A percentile compares a stretch with the other conserved stretches of the same genome.
Conservation (phyloP, 306 rosid genomes). For the Spatholobus suberectus region DNA sequence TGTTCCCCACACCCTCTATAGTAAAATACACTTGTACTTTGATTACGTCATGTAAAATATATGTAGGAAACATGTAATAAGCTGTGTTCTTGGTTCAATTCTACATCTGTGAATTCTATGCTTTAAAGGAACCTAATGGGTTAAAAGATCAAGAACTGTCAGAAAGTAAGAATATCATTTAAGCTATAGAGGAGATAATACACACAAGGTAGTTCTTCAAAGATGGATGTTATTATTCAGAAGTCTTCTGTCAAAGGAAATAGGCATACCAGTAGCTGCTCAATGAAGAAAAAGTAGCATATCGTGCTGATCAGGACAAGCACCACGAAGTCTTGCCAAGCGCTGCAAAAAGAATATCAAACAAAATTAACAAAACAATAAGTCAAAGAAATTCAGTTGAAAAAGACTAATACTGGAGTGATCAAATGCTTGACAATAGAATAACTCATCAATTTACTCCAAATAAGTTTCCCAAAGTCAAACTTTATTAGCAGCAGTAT, state of each 20-base stretch:
- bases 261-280: slow-evolving; percentile 93
- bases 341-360: slow-evolving; percentile 59
- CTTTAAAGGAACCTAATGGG: background rate
- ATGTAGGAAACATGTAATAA: background rate
- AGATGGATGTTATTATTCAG: slow-evolving; percentile 25
- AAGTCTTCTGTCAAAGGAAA: slow-evolving; percentile 37
- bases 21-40: background rate
- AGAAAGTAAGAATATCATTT: background rate
- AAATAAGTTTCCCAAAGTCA: slow-evolving; percentile 13
- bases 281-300: slow-evolving; percentile 97
- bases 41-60: background rate
- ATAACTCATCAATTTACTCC: slow-evolving; percentile 9
- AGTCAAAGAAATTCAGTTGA: background rate
- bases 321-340: slow-evolving; percentile 98
- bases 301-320: slow-evolving; percentile 90
- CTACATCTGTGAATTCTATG: slow-evolving; percentile 1
- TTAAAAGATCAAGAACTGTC: slow-evolving; percentile 27
- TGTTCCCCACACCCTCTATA: background rate
- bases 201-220: slow-evolving; percentile 6
- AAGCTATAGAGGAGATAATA: slow-evolving; percentile 25
- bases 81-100: background rate
- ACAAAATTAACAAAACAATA: slow-evolving; percentile 27
- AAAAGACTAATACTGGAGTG: background rate
- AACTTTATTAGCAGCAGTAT: slow-evolving; percentile 7
- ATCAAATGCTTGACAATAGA: slow-evolving; percentile 28